Percentiles rank a stretch among this genome's conserved stretches.
These are phyloP conservation scores for Penicillium sp. DNA, from an alignment of 2,329 filamentous ascomycete species.

Conservation along the genomic window DNA sequence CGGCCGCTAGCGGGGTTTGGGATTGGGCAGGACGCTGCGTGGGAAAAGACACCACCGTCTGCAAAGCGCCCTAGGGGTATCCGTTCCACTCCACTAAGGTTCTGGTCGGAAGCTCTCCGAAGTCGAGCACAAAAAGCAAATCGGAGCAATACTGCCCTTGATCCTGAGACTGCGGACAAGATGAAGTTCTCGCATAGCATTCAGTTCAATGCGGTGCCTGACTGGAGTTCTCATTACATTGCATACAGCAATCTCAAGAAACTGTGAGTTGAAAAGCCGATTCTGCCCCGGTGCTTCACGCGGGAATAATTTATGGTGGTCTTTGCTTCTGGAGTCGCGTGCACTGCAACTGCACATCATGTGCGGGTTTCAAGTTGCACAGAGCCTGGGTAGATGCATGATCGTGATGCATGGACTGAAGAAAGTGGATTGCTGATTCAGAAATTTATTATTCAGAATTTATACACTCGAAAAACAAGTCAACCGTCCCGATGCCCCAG, in stretches of 20 bases:
- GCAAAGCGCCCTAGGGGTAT: constrained; percentile 6
- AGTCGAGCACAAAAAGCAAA: constrained; percentile 18
- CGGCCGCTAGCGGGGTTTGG: constrained; percentile 11
- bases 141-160: constrained; percentile 8
- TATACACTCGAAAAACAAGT: constrained; percentile 89
- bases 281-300: not conserved
- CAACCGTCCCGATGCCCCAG: constrained; percentile 57
- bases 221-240: constrained; percentile 98
- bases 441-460: constrained; percentile 60
- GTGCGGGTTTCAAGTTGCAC: constrained; percentile 25
- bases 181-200: constrained; percentile 99
- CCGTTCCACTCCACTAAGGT: constrained; percentile 25
- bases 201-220: constrained; percentile 99
- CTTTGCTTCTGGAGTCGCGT: not conserved
- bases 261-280: constrained; percentile 61
- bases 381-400: constrained; percentile 9
- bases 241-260: constrained; percentile 99
- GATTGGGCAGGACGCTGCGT: constrained; percentile 1
- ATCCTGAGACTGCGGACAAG: constrained; percentile 64
- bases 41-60: constrained; percentile 14
- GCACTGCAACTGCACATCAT: constrained; percentile 2
- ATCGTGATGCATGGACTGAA: constrained; percentile 6
- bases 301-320: not conserved
- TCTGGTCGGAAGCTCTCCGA: constrained; percentile 37
- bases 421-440: constrained; percentile 9